phyloP scores from a whole-genome alignment of 352 stramenopile genomes.

The Pythium dissimile region DNA sequence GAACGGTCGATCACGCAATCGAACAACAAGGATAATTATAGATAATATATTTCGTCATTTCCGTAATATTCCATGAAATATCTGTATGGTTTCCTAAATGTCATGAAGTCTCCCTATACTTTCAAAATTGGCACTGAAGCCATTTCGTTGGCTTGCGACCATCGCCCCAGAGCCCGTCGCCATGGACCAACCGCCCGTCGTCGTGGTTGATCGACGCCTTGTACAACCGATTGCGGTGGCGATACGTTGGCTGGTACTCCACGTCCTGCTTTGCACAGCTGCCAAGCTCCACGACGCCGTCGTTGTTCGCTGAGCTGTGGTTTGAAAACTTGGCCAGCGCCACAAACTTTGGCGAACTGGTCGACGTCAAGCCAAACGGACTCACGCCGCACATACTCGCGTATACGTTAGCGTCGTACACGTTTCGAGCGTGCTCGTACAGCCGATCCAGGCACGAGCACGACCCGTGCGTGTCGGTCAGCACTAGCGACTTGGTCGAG shows the following conservation, averaged over 20 bases:
- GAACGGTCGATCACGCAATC: conserved; percentile 2
- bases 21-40: neutral
- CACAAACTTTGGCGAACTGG: conserved; percentile 16
- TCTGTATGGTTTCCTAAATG: neutral
- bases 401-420: conserved; percentile 20
- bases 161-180: conserved; percentile 23
- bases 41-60: neutral
- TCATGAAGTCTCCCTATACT: neutral
- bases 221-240: conserved; percentile 23
- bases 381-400: conserved; percentile 36
- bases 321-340: conserved; percentile 16
- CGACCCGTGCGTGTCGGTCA: conserved; percentile 6
- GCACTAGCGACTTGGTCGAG: conserved; percentile 27
- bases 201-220: conserved; percentile 32
- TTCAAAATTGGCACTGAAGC: conserved; percentile 24
- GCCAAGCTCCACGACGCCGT: conserved; percentile 34
- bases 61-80: too few relatives aligned
- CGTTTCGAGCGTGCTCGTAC: conserved; percentile 15
- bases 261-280: conserved; percentile 23
- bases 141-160: conserved; percentile 23
- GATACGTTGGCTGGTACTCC: conserved; percentile 21
- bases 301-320: conserved; percentile 23
- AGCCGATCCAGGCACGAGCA: conserved; percentile 18
- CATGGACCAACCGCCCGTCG: conserved; percentile 25
- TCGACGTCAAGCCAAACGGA: conserved; percentile 22